phyloP scores from a whole-genome alignment of 2,329 filamentous ascomycete species.

The Fusarium chaquense region DNA sequence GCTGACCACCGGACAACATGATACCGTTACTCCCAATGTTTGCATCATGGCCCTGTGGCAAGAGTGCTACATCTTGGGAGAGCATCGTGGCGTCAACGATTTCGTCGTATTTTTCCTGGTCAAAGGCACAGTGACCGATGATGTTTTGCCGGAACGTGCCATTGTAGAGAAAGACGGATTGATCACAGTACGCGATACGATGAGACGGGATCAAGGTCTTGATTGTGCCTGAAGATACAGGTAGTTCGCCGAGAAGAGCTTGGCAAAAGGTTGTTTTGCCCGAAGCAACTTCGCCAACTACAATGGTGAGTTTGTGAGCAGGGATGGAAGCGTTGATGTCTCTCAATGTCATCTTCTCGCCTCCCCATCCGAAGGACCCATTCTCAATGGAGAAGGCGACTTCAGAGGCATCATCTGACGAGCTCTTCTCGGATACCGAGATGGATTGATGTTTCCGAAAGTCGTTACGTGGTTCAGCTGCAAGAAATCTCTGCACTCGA shows the following conservation, averaged over 20 bases:
- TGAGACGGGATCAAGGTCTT: conserved; percentile 22
- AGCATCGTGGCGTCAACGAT: conserved; percentile 54
- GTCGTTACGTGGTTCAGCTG: conserved; percentile 44
- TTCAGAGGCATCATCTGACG: rapidly evolving
- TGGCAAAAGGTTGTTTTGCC: conserved; percentile 56
- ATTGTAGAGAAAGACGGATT: conserved; percentile 52
- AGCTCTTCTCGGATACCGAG: conserved; percentile 12
- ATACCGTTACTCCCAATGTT: conserved; percentile 57
- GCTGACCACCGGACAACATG: conserved; percentile 58
- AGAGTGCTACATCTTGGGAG: conserved; percentile 45
- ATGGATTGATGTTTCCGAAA: conserved; percentile 23
- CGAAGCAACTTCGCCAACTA: conserved; percentile 54
- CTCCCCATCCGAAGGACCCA: conserved; percentile 47
- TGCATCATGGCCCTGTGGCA: conserved; percentile 54
- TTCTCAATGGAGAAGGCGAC: conserved; percentile 35
- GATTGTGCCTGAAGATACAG: conserved; percentile 38
- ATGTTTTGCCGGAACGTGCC: conserved; percentile 55
- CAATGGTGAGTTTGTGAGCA: conserved; percentile 47
- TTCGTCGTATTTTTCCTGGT: conserved; percentile 51
- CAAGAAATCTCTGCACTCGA: conserved; percentile 56
- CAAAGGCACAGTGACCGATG: conserved; percentile 50
- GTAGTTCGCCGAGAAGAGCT: conserved; percentile 51
- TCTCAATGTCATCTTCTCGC: conserved; percentile 40
- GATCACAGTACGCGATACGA: conserved; percentile 51
- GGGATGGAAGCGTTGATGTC: conserved; percentile 35